Conservation (phyloP, 192 early-diverging fungal species). For the Coemansia sp. region DNA sequence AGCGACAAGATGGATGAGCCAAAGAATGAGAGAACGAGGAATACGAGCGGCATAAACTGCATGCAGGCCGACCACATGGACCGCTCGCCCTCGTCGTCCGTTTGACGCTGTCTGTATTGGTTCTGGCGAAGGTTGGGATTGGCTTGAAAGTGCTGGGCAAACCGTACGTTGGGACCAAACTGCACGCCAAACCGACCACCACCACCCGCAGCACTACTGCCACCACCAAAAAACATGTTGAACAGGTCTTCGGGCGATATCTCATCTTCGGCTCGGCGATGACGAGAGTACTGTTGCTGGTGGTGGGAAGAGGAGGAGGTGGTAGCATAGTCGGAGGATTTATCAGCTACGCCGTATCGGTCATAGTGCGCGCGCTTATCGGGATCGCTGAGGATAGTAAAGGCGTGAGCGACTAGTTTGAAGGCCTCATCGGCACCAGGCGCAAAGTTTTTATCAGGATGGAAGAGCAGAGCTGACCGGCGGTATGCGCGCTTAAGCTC, state of each 20-base stretch:
- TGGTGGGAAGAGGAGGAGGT: too few species aligned
- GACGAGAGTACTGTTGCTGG: slow-evolving; percentile 21
- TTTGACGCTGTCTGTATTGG: slow-evolving; percentile 56
- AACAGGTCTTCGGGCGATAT: slow-evolving; percentile 94
- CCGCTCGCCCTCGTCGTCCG: not conserved
- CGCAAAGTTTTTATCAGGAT: slow-evolving; percentile 96
- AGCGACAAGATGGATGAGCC: slow-evolving; percentile 63
- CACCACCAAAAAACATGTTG: slow-evolving; percentile 92
- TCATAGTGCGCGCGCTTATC: slow-evolving; percentile 89
- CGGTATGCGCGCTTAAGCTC: slow-evolving; percentile 96
- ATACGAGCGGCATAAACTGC: slow-evolving; percentile 78
- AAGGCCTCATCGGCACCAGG: slow-evolving; percentile 97
- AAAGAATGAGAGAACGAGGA: slow-evolving; percentile 78
- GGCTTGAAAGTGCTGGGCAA: slow-evolving; percentile 20
- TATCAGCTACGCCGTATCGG: slow-evolving; percentile 71
- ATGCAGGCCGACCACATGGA: slow-evolving; percentile 59
- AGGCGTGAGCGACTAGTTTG: slow-evolving; percentile 93
- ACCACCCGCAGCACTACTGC: too few species aligned
- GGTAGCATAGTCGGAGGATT: slow-evolving; percentile 39
- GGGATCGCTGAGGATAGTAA: slow-evolving; percentile 83
- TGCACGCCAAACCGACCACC: slow-evolving; percentile 58
- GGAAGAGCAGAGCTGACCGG: slow-evolving; percentile 91
- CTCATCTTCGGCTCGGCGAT: too few species aligned
- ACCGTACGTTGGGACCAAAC: slow-evolving; percentile 35
- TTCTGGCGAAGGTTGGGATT: slow-evolving; percentile 21